Percentiles rank a stretch among this genome's conserved stretches.
phyloP scores from a whole-genome alignment of 805 yeast species.

The Saccharomyces eubayanus region DNA sequence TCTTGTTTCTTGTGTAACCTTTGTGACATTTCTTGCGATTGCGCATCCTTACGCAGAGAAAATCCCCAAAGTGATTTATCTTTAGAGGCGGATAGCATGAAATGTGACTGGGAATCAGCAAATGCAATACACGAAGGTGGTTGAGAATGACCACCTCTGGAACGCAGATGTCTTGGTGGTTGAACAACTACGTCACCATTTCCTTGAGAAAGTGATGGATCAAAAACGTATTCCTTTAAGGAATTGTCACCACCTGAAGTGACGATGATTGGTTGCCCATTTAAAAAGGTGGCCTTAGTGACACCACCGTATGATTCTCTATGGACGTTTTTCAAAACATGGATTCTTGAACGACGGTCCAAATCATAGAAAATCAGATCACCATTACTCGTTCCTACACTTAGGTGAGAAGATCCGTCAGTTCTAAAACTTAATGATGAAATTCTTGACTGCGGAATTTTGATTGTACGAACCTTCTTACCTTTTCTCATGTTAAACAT shows the following conservation, averaged over 20 bases:
- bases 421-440: constrained; percentile 77
- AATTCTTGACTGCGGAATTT: constrained; percentile 35
- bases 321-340: constrained; percentile 65
- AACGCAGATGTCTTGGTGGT: constrained; percentile 85
- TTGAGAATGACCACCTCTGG: constrained; percentile 95
- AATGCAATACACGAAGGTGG: constrained; percentile 75
- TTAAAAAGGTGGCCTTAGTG: constrained; percentile 60
- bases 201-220: constrained; percentile 67
- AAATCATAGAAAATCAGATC: constrained; percentile 82
- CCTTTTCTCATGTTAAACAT: constrained; percentile 65
- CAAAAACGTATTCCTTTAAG: constrained; percentile 85
- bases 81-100: constrained; percentile 73
- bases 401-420: constrained; percentile 79
- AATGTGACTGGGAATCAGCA: constrained; percentile 76
- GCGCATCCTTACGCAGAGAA: constrained; percentile 91
- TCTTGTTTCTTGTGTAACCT: constrained; percentile 41
- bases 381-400: constrained; percentile 70
- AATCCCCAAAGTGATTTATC: constrained; percentile 87
- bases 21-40: constrained; percentile 88
- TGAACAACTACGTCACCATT: constrained; percentile 49
- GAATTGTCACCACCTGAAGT: constrained; percentile 89
- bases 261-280: constrained; percentile 86
- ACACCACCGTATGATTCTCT: constrained; percentile 70
- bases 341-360: constrained; percentile 63
- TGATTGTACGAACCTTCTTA: constrained; percentile 43